Conservation (phyloP, 352 stramenopile species). For the Globisporangium perplexum region DNA sequence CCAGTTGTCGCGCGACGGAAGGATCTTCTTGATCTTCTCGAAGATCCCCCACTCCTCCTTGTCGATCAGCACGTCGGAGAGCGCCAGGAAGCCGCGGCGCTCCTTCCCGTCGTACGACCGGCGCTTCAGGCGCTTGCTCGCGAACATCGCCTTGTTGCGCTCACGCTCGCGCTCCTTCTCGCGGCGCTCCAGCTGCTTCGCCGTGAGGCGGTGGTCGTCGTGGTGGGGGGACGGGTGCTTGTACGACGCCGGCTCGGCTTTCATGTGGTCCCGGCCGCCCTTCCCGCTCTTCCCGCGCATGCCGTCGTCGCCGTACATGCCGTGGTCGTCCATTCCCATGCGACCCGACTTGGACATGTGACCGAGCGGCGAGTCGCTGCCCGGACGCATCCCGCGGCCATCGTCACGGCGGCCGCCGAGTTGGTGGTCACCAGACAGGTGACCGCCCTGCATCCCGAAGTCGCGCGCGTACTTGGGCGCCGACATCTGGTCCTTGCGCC, state of each 20-base stretch:
- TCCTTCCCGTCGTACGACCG: constrained; percentile 69
- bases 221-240: constrained; percentile 36
- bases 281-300: constrained; percentile 31
- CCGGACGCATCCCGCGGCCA: constrained; percentile 19
- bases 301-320: constrained; percentile 25
- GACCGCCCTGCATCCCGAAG: not conserved
- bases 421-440: not conserved
- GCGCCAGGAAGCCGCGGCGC: constrained; percentile 61
- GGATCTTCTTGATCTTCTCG: constrained; percentile 91
- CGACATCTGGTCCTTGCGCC: constrained; percentile 69
- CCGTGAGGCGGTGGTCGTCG: constrained; percentile 43
- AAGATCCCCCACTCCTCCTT: constrained; percentile 92
- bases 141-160: constrained; percentile 68
- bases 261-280: constrained; percentile 20
- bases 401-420: constrained; percentile 32
- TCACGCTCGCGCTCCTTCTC: constrained; percentile 79
- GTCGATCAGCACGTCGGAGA: constrained; percentile 75
- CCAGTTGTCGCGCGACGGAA: constrained; percentile 92
- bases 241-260: constrained; percentile 29
- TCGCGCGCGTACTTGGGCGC: constrained; percentile 32
- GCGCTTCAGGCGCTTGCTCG: constrained; percentile 65
- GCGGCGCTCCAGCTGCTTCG: constrained; percentile 56
- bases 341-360: constrained; percentile 41
- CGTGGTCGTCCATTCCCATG: constrained; percentile 36
- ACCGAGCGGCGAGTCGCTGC: constrained; percentile 44